phyloP scores from a whole-genome alignment of 176 grass and related monocot species.

The Rhipidocladum racemiflorum region DNA sequence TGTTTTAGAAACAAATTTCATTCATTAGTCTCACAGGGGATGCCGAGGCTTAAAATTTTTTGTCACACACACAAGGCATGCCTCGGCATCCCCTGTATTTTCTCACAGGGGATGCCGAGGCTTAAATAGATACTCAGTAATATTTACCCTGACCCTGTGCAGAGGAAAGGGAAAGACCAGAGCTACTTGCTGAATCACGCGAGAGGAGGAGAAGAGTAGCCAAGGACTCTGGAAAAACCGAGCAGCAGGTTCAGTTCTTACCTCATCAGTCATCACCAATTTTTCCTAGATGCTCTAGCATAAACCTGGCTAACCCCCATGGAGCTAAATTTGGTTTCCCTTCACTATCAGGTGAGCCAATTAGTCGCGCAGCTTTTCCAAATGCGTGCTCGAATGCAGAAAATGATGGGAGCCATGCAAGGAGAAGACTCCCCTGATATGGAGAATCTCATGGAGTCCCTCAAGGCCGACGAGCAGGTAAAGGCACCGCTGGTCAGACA shows the following conservation, averaged over 20 bases:
- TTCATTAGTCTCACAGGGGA: background rate
- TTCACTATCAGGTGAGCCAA: constrained; percentile 71
- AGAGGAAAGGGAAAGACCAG: constrained; percentile 93
- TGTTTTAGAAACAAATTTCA: background rate
- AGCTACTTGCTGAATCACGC: constrained; percentile 76
- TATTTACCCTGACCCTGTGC: constrained; percentile 11
- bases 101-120: too few species aligned
- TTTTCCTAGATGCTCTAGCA: background rate
- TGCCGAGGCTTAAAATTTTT: background rate
- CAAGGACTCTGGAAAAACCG: constrained; percentile 76
- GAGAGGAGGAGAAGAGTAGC: constrained; percentile 80
- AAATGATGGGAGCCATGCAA: constrained; percentile 93
- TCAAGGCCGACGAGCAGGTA: constrained; percentile 80
- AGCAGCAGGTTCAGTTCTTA: constrained; percentile 60
- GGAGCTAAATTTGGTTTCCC: background rate
- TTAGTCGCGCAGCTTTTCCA: constrained; percentile 83
- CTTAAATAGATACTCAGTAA: constrained; percentile 7
- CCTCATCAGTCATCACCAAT: background rate
- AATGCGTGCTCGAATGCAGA: constrained; percentile 91
- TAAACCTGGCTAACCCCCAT: background rate
- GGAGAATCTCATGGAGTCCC: constrained; percentile 68
- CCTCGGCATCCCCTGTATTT: too few species aligned
- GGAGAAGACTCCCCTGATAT: constrained; percentile 73
- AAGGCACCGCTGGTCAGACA: background rate
- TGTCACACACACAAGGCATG: too few species aligned